Evolutionary conservation across 2,329 filamentous ascomycete species (phyloP).

Genomic region (Fusarium sp.): DNA sequence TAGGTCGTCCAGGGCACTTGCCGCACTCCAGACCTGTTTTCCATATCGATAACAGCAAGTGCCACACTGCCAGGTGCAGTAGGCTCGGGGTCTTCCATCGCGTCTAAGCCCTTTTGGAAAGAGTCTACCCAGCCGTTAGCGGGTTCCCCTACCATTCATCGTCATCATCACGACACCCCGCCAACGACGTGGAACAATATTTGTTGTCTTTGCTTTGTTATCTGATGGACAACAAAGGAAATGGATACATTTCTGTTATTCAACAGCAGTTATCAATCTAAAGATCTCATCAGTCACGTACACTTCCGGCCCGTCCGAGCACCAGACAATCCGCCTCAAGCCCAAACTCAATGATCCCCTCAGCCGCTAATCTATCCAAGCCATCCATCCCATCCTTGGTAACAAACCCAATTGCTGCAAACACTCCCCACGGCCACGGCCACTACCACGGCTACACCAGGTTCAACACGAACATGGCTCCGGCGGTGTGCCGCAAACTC

Average conservation of each 20-base stretch:
- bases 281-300: not conserved
- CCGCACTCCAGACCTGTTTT: slow-evolving; percentile 1
- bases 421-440: slow-evolving; percentile 39
- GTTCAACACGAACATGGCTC: slow-evolving; percentile 31
- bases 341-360: slow-evolving; percentile 6
- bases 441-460: slow-evolving; percentile 32
- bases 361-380: slow-evolving; percentile 28
- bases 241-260: not conserved
- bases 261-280: not conserved
- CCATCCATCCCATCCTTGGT: not conserved
- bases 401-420: slow-evolving; percentile 30
- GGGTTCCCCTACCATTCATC: not conserved
- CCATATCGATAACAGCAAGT: slow-evolving; percentile 29
- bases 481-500: slow-evolving; percentile 41
- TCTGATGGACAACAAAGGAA: not conserved
- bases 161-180: slow-evolving; percentile 6
- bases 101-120: slow-evolving; percentile 20
- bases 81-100: not conserved
- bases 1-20: not conserved
- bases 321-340: slow-evolving; percentile 3
- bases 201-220: not conserved
- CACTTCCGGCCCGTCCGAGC: slow-evolving; percentile 13
- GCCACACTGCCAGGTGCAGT: not conserved
- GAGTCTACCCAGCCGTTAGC: not conserved
- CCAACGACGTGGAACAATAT: slow-evolving; percentile 12